phyloP scores from a whole-genome alignment of 176 grass and related monocot species.

The Secale cereale region DNA sequence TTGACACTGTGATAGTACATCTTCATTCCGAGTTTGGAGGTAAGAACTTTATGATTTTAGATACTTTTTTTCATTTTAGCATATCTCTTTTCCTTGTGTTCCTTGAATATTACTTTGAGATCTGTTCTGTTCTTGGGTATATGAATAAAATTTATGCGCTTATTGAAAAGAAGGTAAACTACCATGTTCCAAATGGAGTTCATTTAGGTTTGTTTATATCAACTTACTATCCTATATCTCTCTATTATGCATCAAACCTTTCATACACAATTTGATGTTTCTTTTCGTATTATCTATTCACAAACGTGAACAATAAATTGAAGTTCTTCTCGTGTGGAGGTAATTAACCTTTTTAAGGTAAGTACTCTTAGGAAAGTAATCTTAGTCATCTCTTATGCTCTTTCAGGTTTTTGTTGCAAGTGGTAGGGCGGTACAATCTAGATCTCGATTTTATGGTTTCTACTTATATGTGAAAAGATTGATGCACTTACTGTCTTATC shows the following conservation, averaged over 20 bases:
- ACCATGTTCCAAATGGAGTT: neutral
- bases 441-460: neutral
- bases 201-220: neutral
- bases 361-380: neutral
- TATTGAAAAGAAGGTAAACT: neutral
- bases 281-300: neutral
- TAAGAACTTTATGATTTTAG: neutral
- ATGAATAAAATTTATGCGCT: neutral
- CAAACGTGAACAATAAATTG: neutral
- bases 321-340: neutral
- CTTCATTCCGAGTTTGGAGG: conserved; percentile 14
- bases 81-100: neutral
- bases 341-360: neutral
- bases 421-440: neutral
- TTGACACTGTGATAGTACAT: neutral
- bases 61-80: neutral
- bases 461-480: neutral
- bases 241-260: neutral
- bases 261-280: neutral
- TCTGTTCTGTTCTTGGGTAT: neutral
- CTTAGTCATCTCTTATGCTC: neutral
- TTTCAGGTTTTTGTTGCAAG: neutral
- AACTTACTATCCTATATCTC: neutral
- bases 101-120: neutral
- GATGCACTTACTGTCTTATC: neutral